Percentiles rank a stretch among this genome's conserved stretches.
Conservation (phyloP, 176 grass and related monocot species). For the Rhynchospora tenuis region DNA sequence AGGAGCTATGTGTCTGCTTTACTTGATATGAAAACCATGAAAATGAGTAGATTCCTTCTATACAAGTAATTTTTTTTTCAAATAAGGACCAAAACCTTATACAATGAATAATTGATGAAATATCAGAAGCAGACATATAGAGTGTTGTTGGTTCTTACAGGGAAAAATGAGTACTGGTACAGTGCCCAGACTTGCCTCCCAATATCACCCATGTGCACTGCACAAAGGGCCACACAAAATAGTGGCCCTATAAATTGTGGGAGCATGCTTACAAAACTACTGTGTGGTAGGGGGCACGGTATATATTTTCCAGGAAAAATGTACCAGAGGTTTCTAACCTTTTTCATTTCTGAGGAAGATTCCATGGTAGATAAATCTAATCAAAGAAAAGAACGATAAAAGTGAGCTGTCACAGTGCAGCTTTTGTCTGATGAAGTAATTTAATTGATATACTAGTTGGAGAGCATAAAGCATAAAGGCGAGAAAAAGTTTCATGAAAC, state of each 20-base stretch:
- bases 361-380: neutral
- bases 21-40: neutral
- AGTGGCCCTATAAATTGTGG: too few relatives aligned
- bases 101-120: neutral
- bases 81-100: neutral
- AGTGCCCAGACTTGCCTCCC: too few relatives aligned
- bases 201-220: too few relatives aligned
- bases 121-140: neutral
- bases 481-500: conserved; percentile 3
- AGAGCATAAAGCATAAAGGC: conserved; percentile 1
- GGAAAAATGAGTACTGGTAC: neutral
- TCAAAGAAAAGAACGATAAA: conserved; percentile 6
- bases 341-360: conserved; percentile 16
- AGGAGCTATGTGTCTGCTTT: neutral
- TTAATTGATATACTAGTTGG: neutral
- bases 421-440: conserved; percentile 18
- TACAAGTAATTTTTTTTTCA: neutral
- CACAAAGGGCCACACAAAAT: too few relatives aligned
- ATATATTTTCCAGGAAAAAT: neutral
- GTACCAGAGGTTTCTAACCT: conserved; percentile 3
- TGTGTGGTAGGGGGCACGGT: too few relatives aligned
- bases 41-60: neutral
- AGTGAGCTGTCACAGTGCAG: conserved; percentile 13
- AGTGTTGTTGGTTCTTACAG: neutral
- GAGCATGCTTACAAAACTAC: too few relatives aligned